A percentile compares a stretch with the other conserved stretches of the same genome.
Conservation (phyloP, 495 filamentous ascomycete genomes). For the Aspergillus egyptiacus region DNA sequence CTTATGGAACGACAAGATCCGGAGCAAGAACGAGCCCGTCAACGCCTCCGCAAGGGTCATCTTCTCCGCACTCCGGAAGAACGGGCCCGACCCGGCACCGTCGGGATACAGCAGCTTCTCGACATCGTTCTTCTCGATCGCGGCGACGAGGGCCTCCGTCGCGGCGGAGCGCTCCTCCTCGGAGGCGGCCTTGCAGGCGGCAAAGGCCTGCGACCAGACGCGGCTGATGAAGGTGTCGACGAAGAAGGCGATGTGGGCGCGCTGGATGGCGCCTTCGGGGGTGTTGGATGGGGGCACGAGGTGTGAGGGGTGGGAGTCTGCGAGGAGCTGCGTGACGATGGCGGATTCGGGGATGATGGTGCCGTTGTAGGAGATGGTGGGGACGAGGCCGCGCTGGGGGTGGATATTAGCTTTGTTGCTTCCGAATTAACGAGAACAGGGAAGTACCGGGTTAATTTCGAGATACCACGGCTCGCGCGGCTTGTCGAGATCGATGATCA, state of each 20-base stretch:
- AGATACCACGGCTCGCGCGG: slow-evolving; percentile 83
- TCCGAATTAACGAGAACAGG: background rate
- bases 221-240: slow-evolving; percentile 68
- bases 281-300: slow-evolving; percentile 35
- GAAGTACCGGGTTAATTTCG: slow-evolving; percentile 66
- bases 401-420: background rate
- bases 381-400: slow-evolving; percentile 65
- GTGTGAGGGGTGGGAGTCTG: slow-evolving; percentile 48
- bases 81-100: slow-evolving; percentile 54
- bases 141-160: slow-evolving; percentile 37
- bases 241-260: slow-evolving; percentile 72
- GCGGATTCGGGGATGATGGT: slow-evolving; percentile 68
- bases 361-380: slow-evolving; percentile 62
- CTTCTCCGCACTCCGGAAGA: slow-evolving; percentile 73
- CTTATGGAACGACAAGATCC: slow-evolving; percentile 47
- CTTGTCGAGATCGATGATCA: slow-evolving; percentile 65
- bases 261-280: slow-evolving; percentile 42
- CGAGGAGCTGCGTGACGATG: slow-evolving; percentile 73
- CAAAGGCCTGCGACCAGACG: slow-evolving; percentile 42
- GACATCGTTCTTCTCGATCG: slow-evolving; percentile 60
- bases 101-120: slow-evolving; percentile 55
- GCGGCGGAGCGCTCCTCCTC: slow-evolving; percentile 35
- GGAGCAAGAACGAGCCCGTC: slow-evolving; percentile 61
- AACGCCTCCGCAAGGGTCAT: slow-evolving; percentile 76
- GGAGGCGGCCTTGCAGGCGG: slow-evolving; percentile 33